phyloP scores from a whole-genome alignment of 2,329 filamentous ascomycete species.

The Botrytis pseudocinerea region DNA sequence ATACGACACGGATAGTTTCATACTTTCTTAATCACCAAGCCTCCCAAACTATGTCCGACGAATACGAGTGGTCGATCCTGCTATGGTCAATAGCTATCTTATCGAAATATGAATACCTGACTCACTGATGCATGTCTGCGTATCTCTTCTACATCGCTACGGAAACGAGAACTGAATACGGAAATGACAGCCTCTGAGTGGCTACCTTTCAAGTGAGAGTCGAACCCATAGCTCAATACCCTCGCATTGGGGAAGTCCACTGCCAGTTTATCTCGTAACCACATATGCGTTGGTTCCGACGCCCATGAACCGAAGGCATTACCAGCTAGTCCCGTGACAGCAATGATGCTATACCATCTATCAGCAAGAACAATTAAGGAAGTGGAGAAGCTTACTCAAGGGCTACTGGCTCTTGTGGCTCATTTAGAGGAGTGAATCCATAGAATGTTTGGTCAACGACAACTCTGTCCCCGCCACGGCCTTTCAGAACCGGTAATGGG shows the following conservation, averaged over 20 bases:
- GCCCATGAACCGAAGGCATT: slow-evolving; percentile 45
- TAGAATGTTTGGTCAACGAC: slow-evolving; percentile 23
- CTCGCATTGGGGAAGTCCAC: slow-evolving; percentile 38
- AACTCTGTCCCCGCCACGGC: slow-evolving; percentile 12
- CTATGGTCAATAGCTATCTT: background rate
- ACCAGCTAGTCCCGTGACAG: slow-evolving; percentile 47
- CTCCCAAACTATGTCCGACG: slow-evolving; percentile 44
- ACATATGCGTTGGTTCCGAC: slow-evolving; percentile 39
- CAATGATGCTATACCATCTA: slow-evolving; percentile 35
- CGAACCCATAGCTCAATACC: slow-evolving; percentile 41
- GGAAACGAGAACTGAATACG: slow-evolving; percentile 20
- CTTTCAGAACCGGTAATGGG: slow-evolving; percentile 15
- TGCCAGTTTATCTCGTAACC: slow-evolving; percentile 44
- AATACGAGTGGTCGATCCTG: slow-evolving; percentile 35
- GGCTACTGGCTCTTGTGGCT: slow-evolving; percentile 13
- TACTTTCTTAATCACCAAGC: slow-evolving; percentile 42
- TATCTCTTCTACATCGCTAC: slow-evolving; percentile 34
- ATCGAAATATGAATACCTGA: background rate
- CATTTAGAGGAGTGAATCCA: slow-evolving; percentile 22
- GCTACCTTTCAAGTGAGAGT: slow-evolving; percentile 34
- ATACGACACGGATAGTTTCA: background rate
- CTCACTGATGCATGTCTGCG: slow-evolving; percentile 26
- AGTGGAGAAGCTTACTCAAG: slow-evolving; percentile 12
- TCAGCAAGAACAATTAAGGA: background rate
- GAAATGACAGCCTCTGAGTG: slow-evolving; percentile 18